phyloP scores from a whole-genome alignment of 495 filamentous ascomycete species.

The Clavariopsis aquatica region DNA sequence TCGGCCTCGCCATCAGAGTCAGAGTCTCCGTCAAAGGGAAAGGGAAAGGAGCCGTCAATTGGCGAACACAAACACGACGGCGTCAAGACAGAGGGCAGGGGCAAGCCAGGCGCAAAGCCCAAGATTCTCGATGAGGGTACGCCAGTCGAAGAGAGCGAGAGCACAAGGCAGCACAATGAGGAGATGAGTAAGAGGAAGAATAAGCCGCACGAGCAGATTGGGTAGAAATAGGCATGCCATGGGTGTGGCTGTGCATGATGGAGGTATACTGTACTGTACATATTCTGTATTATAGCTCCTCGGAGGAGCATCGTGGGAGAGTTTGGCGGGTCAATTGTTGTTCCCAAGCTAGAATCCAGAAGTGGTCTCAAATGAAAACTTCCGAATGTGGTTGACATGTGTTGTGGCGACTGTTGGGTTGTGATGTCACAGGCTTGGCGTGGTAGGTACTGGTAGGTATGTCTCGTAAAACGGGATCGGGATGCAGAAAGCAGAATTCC shows the following conservation, averaged over 20 bases:
- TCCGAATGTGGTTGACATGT: too few species aligned
- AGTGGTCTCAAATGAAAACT: too few species aligned
- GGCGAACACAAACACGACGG: conserved; percentile 3
- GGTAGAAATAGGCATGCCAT: conserved; percentile 37
- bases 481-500: conserved; percentile 12
- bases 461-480: conserved; percentile 5
- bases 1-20: too few species aligned
- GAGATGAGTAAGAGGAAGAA: conserved; percentile 60
- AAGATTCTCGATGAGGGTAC: conserved; percentile 54
- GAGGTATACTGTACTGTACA: too few species aligned
- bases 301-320: too few species aligned
- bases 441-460: too few species aligned
- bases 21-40: too few species aligned
- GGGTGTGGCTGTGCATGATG: conserved; percentile 13
- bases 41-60: conserved; percentile 2
- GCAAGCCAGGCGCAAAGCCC: conserved; percentile 42
- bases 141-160: conserved; percentile 36
- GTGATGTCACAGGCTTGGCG: conserved; percentile 20
- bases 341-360: too few species aligned
- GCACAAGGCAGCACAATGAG: conserved; percentile 58
- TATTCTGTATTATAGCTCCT: too few species aligned
- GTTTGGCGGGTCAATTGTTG: neutral
- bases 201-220: conserved; percentile 43
- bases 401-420: neutral
- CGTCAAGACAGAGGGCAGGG: conserved; percentile 6